A percentile compares a stretch with the other conserved stretches of the same genome.
Conservation (phyloP, 108 stramenopile species). For the Nitzschia sp. region DNA sequence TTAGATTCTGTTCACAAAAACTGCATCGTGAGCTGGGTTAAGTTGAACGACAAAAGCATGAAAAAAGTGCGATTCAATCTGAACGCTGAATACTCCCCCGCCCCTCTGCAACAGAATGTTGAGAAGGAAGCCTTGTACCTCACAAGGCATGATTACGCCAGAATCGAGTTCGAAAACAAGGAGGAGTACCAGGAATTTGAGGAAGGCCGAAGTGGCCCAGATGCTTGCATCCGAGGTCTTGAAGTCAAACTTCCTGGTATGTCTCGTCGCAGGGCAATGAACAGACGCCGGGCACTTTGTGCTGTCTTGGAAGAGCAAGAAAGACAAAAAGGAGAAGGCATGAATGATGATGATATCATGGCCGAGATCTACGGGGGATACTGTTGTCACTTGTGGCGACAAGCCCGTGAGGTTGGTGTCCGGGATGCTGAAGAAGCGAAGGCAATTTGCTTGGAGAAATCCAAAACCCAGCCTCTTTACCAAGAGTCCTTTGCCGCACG, state of each 20-base stretch:
- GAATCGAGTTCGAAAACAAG: constrained; percentile 2
- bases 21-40: no score
- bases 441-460: neutral
- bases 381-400: neutral
- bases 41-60: no score
- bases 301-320: neutral
- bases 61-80: neutral
- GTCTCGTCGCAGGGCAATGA: neutral
- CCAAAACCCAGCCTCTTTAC: neutral
- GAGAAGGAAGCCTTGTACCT: neutral
- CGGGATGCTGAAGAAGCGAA: neutral
- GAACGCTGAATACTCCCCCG: neutral
- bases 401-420: neutral
- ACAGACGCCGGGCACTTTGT: neutral
- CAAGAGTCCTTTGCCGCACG: neutral
- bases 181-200: neutral
- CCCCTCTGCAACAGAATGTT: neutral
- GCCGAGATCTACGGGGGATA: neutral
- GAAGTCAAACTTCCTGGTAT: neutral
- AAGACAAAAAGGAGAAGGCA: neutral
- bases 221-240: neutral
- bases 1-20: no score
- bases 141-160: neutral
- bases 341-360: neutral
- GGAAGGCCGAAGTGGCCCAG: neutral